A percentile compares a stretch with the other conserved stretches of the same genome.
Conservation (phyloP, 495 filamentous ascomycete species). For the Podospora didyma region DNA sequence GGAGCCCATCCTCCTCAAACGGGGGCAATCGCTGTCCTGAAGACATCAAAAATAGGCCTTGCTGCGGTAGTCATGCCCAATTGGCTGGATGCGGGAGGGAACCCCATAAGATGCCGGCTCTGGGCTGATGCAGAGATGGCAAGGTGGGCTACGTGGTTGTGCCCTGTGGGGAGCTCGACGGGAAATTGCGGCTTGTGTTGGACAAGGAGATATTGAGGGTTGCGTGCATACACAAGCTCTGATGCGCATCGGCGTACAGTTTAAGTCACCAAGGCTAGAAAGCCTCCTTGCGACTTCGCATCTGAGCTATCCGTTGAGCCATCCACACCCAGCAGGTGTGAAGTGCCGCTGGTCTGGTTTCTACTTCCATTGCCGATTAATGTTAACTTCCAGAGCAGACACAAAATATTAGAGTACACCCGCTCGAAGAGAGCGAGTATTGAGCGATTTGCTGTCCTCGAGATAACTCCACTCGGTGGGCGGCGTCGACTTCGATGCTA, state of each 20-base stretch:
- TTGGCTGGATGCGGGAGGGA: conserved; percentile 16
- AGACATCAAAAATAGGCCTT: conserved; percentile 10
- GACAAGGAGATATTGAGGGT: neutral
- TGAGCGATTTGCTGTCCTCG: too few relatives aligned
- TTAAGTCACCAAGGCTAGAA: neutral
- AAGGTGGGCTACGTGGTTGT: conserved; percentile 8
- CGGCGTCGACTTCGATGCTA: too few relatives aligned
- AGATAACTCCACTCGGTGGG: too few relatives aligned
- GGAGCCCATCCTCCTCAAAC: neutral
- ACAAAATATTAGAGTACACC: too few relatives aligned
- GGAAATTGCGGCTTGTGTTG: conserved; percentile 5
- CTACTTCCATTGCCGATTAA: too few relatives aligned
- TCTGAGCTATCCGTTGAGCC: neutral
- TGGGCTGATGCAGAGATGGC: too few relatives aligned
- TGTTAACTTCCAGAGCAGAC: too few relatives aligned
- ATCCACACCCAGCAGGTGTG: too few relatives aligned
- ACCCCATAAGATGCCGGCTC: conserved; percentile 8
- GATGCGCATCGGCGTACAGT: neutral
- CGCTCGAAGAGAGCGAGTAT: too few relatives aligned
- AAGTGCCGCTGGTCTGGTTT: too few relatives aligned
- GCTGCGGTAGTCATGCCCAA: conserved; percentile 21
- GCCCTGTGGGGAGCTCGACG: conserved; percentile 7
- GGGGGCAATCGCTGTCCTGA: conserved; percentile 1
- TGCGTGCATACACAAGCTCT: neutral
- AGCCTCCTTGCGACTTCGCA: neutral